These are phyloP conservation scores for Linderina pennispora DNA, from an alignment of 192 early-diverging fungal species.

Conservation along the genomic window DNA sequence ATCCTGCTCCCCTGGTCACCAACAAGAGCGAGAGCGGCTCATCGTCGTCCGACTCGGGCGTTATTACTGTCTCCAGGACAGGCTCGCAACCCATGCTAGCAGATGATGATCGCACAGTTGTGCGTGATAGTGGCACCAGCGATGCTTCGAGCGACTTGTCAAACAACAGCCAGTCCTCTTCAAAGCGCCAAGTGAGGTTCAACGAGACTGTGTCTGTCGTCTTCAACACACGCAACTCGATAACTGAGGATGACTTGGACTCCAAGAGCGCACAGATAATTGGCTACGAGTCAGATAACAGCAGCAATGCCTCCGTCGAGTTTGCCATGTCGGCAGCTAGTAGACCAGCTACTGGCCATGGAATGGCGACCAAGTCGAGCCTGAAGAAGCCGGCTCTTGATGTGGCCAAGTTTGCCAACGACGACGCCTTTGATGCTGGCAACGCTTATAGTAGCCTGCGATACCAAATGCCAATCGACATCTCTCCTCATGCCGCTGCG, in stretches of 20 bases:
- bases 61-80: constrained; percentile 1
- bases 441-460: constrained; percentile 12
- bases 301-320: constrained; percentile 33
- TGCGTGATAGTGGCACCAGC: constrained; percentile 2
- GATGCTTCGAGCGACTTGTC: constrained; percentile 34
- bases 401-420: not conserved
- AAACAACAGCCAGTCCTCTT: constrained; percentile 38
- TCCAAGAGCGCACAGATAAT: constrained; percentile 3
- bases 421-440: constrained; percentile 35
- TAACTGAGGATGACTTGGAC: constrained; percentile 10
- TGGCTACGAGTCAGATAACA: constrained; percentile 33
- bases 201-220: constrained; percentile 44
- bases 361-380: not conserved
- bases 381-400: not conserved
- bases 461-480: constrained; percentile 14
- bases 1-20: too few species aligned
- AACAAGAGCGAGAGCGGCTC: too few species aligned
- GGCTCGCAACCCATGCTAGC: constrained; percentile 6
- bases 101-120: not conserved
- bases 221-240: constrained; percentile 23
- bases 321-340: not conserved
- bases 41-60: too few species aligned
- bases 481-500: not conserved
- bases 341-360: not conserved
- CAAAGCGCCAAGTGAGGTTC: constrained; percentile 40